These are phyloP conservation scores for Puccinia brachypodii DNA, from an alignment of 1,284 basidiomycete species.

Conservation along the genomic window DNA sequence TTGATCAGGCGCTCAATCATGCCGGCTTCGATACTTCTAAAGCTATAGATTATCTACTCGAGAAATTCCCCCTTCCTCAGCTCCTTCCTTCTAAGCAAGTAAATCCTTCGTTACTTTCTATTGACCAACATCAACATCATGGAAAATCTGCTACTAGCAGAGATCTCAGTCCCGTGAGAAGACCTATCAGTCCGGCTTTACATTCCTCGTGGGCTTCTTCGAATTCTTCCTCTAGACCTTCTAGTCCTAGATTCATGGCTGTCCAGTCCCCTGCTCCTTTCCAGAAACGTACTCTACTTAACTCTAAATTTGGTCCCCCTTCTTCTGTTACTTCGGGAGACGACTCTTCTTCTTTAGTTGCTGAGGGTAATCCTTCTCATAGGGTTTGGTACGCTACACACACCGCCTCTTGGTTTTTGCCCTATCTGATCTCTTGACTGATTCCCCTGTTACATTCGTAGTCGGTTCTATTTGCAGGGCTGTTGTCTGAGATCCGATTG, in stretches of 20 bases:
- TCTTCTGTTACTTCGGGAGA: too few species aligned
- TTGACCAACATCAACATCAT: background rate
- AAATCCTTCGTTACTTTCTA: background rate
- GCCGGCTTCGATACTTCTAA: background rate
- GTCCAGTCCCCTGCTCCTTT: too few species aligned
- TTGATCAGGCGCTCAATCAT: constrained; percentile 1
- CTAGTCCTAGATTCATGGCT: too few species aligned
- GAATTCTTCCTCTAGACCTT: too few species aligned
- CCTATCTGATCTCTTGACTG: background rate
- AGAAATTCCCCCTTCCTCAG: background rate
- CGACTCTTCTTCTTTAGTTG: too few species aligned
- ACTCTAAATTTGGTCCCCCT: too few species aligned
- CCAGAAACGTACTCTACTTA: too few species aligned
- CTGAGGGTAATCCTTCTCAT: too few species aligned
- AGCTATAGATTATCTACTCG: background rate
- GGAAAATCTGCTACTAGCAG: too few species aligned
- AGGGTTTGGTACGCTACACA: constrained; percentile 36
- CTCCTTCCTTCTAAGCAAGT: background rate
- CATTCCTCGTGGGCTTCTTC: too few species aligned
- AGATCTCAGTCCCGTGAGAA: too few species aligned
- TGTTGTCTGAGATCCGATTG: constrained; percentile 46
- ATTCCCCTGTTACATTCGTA: background rate
- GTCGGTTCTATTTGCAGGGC: constrained; percentile 43
- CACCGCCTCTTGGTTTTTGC: background rate
- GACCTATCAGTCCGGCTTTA: too few species aligned